phyloP scores from a whole-genome alignment of 495 filamentous ascomycete species.

The Xylaria grammica region DNA sequence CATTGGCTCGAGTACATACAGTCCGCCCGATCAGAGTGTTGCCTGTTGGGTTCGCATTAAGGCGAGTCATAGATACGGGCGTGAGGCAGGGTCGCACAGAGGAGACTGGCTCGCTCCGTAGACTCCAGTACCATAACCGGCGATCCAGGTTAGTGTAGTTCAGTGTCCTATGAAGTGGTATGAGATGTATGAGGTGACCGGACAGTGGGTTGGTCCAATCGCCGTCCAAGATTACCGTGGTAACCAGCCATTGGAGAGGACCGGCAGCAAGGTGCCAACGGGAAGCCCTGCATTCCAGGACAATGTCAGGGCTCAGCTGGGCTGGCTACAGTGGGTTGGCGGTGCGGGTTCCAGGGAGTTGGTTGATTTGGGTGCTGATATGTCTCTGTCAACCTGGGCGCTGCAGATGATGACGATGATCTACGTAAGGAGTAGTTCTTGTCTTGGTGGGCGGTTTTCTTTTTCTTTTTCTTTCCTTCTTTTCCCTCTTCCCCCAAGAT shows the following conservation, averaged over 20 bases:
- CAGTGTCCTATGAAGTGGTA: neutral
- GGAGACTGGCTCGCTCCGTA: too few relatives aligned
- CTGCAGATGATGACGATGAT: neutral
- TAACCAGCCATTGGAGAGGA: neutral
- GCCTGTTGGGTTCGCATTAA: neutral
- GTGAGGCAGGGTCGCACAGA: neutral
- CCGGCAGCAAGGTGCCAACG: neutral
- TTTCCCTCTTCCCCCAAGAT: too few relatives aligned
- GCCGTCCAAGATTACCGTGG: neutral
- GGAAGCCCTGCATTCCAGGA: neutral
- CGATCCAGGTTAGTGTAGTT: too few relatives aligned
- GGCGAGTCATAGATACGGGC: constrained; percentile 13
- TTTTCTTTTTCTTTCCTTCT: neutral
- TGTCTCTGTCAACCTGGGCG: constrained; percentile 12
- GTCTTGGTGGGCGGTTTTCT: neutral
- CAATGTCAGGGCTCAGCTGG: neutral
- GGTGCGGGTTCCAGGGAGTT: neutral
- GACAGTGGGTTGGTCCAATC: constrained; percentile 5
- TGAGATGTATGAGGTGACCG: neutral
- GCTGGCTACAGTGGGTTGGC: neutral
- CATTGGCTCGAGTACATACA: neutral
- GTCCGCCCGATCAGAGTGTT: constrained; percentile 17
- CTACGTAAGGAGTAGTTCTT: neutral
- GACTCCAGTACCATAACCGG: too few relatives aligned
- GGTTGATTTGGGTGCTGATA: neutral